These are phyloP conservation scores for Lentinula detonsa DNA, from an alignment of 768 basidiomycete genomes.

Conservation along the genomic window DNA sequence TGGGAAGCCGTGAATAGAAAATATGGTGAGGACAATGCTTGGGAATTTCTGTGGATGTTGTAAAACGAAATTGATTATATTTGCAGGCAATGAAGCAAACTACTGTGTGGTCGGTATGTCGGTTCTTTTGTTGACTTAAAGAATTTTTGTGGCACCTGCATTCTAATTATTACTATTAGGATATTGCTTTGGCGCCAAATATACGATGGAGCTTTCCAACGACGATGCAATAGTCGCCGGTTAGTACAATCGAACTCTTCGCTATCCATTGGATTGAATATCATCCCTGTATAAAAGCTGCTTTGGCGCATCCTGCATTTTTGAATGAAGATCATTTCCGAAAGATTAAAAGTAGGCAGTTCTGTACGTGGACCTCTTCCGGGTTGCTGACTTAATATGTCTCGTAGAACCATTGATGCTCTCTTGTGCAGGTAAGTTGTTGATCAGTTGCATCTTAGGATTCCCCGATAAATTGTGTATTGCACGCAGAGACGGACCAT, in stretches of 20 bases:
- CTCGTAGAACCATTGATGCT: slow-evolving; percentile 44
- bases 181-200: slow-evolving; percentile 56
- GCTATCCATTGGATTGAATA: neutral
- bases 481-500: slow-evolving; percentile 37
- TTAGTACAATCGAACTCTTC: slow-evolving; percentile 13
- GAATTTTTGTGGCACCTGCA: neutral
- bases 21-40: slow-evolving; percentile 30
- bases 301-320: slow-evolving; percentile 51
- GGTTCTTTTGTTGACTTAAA: neutral
- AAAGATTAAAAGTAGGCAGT: slow-evolving; percentile 37
- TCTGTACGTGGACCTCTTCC: neutral
- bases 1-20: slow-evolving; percentile 39
- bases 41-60: neutral
- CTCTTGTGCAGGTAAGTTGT: slow-evolving; percentile 44
- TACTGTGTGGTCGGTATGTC: slow-evolving; percentile 41
- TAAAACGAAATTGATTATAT: neutral
- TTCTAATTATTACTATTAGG: slow-evolving; percentile 24
- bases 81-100: slow-evolving; percentile 22
- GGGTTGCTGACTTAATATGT: neutral
- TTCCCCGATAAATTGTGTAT: slow-evolving; percentile 11
- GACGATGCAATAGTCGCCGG: slow-evolving; percentile 40
- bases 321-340: slow-evolving; percentile 42
- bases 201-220: slow-evolving; percentile 38
- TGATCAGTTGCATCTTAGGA: neutral
- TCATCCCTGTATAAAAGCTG: slow-evolving; percentile 25